Evolutionary conservation across 2,329 filamentous ascomycete species (phyloP).

Genomic region (Tothia fuscella): DNA sequence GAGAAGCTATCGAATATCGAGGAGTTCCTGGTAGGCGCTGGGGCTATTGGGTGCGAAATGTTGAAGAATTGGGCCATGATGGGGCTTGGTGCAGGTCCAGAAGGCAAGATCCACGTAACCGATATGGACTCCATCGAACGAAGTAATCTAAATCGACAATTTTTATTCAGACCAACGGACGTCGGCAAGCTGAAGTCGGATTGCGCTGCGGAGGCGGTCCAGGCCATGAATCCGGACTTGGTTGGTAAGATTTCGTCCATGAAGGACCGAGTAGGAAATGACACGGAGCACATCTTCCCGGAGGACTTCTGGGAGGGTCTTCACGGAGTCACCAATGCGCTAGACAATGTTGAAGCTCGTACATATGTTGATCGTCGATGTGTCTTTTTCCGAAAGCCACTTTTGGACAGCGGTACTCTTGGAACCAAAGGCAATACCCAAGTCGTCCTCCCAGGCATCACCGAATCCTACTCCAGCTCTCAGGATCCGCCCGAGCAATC

Average conservation of each 20-base stretch:
- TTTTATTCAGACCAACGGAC: slow-evolving; percentile 85
- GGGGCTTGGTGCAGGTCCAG: slow-evolving; percentile 75
- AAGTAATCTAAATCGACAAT: slow-evolving; percentile 96
- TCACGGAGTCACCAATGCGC: slow-evolving; percentile 88
- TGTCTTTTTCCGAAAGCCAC: slow-evolving; percentile 94
- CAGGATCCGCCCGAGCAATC: slow-evolving; percentile 97
- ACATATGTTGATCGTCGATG: slow-evolving; percentile 94
- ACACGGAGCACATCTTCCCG: slow-evolving; percentile 90
- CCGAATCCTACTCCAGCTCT: slow-evolving; percentile 93
- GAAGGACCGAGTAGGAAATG: slow-evolving; percentile 79
- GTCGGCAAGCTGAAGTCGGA: slow-evolving; percentile 97
- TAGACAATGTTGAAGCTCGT: slow-evolving; percentile 94
- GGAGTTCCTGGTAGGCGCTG: slow-evolving; percentile 90
- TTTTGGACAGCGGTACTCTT: slow-evolving; percentile 94
- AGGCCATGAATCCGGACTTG: slow-evolving; percentile 91
- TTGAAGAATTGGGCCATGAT: slow-evolving; percentile 99
- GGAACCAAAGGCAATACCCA: slow-evolving; percentile 98
- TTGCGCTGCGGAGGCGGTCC: slow-evolving; percentile 76
- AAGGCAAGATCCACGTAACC: slow-evolving; percentile 82
- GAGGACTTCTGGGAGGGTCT: slow-evolving; percentile 81
- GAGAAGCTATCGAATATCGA: slow-evolving; percentile 84
- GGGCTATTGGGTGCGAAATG: slow-evolving; percentile 98
- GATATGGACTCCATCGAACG: slow-evolving; percentile 99
- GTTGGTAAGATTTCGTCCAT: slow-evolving; percentile 73
- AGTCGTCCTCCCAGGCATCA: slow-evolving; percentile 79